These are phyloP conservation scores for Parsonsia alboflavescens DNA, from an alignment of 257 asterid species.

Conservation along the genomic window DNA sequence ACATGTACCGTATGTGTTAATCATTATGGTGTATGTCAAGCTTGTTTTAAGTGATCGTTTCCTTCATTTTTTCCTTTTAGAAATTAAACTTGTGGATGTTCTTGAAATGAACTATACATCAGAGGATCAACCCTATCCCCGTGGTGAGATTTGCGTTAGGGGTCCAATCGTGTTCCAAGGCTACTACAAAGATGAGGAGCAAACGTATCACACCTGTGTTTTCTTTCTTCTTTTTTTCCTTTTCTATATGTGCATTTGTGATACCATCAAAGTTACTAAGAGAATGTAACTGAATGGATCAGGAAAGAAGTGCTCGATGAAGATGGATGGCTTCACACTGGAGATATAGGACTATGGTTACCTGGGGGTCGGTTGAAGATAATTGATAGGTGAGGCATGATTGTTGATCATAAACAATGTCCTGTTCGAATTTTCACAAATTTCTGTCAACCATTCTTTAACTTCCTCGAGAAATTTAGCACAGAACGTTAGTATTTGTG, in stretches of 20 bases:
- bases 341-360: slow-evolving; percentile 93
- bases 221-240: not conserved
- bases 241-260: not conserved
- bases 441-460: not conserved
- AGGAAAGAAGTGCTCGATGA: slow-evolving; percentile 85
- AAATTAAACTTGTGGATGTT: slow-evolving; percentile 89
- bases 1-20: not conserved
- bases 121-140: slow-evolving; percentile 84
- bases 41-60: not conserved
- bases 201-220: slow-evolving; percentile 50
- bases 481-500: not conserved
- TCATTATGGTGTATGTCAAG: not conserved
- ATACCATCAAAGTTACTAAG: not conserved
- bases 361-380: slow-evolving; percentile 92
- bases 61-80: slow-evolving; percentile 34
- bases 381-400: slow-evolving; percentile 60
- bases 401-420: not conserved
- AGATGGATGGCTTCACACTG: slow-evolving; percentile 94
- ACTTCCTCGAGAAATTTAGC: not conserved
- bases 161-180: slow-evolving; percentile 85
- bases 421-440: too few species aligned
- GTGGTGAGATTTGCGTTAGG: slow-evolving; percentile 95
- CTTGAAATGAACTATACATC: slow-evolving; percentile 93
- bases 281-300: slow-evolving; percentile 6
- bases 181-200: slow-evolving; percentile 84